These are phyloP conservation scores for Nemania sp. DNA, from an alignment of 2,329 filamentous ascomycete species.

Conservation along the genomic window DNA sequence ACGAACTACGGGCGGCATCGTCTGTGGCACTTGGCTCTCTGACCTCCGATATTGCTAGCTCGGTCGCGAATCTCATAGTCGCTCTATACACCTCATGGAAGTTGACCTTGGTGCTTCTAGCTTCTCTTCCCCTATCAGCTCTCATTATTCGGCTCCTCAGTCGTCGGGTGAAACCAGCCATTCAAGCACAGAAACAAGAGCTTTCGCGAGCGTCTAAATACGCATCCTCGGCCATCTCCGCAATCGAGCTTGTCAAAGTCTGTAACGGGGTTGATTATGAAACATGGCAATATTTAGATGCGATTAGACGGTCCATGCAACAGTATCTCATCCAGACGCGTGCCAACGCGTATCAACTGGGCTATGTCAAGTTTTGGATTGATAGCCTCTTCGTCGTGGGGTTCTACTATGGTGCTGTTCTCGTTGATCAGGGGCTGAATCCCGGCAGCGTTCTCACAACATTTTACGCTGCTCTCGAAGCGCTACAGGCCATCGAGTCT, in stretches of 20 bases:
- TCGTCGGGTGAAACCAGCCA: constrained; percentile 70
- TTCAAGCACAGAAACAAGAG: constrained; percentile 75
- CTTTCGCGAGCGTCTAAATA: constrained; percentile 79
- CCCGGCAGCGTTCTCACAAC: constrained; percentile 81
- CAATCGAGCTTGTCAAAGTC: constrained; percentile 87
- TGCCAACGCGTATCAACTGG: constrained; percentile 77
- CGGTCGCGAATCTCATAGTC: constrained; percentile 73
- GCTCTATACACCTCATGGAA: constrained; percentile 87
- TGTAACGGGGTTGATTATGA: constrained; percentile 83
- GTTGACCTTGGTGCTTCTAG: constrained; percentile 82
- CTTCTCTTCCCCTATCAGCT: constrained; percentile 76
- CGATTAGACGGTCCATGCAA: constrained; percentile 68
- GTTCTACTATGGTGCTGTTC: constrained; percentile 85
- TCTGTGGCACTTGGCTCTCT: constrained; percentile 83
- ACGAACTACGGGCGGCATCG: constrained; percentile 83
- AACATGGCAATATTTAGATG: constrained; percentile 70
- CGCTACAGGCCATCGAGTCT: constrained; percentile 79
- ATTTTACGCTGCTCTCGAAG: constrained; percentile 84
- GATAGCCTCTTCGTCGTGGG: constrained; percentile 85
- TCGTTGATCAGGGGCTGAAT: constrained; percentile 71
- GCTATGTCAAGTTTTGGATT: constrained; percentile 78
- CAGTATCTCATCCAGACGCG: constrained; percentile 77
- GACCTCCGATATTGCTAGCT: constrained; percentile 72
- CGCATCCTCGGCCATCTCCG: constrained; percentile 74
- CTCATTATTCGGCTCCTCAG: constrained; percentile 71